Base-by-base conservation (phyloP, 2,329 filamentous ascomycete species). In the Fusarium hainanense region DNA sequence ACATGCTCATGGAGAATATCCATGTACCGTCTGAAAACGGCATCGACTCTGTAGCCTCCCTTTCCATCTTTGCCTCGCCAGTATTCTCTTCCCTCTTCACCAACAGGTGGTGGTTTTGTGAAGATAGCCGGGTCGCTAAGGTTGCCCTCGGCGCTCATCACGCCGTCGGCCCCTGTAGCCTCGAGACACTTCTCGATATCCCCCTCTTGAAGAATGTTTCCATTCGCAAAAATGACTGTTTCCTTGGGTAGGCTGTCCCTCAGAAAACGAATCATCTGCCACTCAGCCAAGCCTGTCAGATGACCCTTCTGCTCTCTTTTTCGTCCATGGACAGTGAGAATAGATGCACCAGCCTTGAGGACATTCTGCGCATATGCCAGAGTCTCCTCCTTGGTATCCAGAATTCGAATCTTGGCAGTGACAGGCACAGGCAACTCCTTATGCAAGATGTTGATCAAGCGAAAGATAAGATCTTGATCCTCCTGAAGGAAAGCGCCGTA, bases 121-220 rank as follows among this genome's bases (percentile, higher is more conserved):
- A 99, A 99, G 44, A 99, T 91, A 4, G 89, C 90, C 0, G 96
- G 96, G 77, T 99, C 93, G 76, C 93, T 95, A 1, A 99, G 85
- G 77, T 98, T 97, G 1, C 94, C 96, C 80, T 99, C 96, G 7
- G 96, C 96, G 71, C 92, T 95, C 96, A 99, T 98, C 54, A 99
- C 89, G 20, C 88, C 96, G 78, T 99, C 96, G 3, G 91, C 95
- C 2, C 94, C 94, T 1, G 96, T 99, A 7, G 86, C 93, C 51
- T 89, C 87, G 21, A 99, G 82, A 76, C 95, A 98, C 21, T 82
- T 83, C 52, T 91, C 87, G 13, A 99, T 83, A 77, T 99, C 95
- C 1, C 85, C 90, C 62, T 91, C 86, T 77, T 93, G 91, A 62
- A 99, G 82, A 37, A 98, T 91, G 76, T 99, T 99, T 14, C 96